Base-by-base conservation (phyloP, 2,329 filamentous ascomycete species). In the Chaetomiaceae sp. region DNA sequence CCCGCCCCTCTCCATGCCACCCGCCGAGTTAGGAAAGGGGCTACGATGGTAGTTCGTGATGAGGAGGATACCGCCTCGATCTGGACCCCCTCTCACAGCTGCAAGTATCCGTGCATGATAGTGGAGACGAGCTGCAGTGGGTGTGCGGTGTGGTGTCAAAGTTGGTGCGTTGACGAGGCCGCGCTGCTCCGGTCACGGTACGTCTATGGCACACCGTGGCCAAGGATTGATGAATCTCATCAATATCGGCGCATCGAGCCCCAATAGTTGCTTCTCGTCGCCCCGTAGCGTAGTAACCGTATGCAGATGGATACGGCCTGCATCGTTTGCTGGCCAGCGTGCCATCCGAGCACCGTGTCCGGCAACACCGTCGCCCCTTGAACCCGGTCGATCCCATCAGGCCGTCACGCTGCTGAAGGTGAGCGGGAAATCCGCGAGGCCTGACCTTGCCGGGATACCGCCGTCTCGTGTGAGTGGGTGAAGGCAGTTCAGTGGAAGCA, bases 381-480 rank as follows among this genome's bases (percentile, higher is more conserved):
- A 19, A 39, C 24, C 24, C 12, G 15, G 37, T 19, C 35, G 20
- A 14, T 8, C 19, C 22, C 22, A 9, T n/a, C 10, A n/a, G 9
- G 19, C 35, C 19, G 19, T 17, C 11, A 18, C 27, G 10, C 7
- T 29, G 18, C 10, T 30, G 14, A 17, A 19, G 22, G 22, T 20
- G 38, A 45, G 42, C 42, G 6, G 35, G 35, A 36, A 39, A 15
- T 18, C 22, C 18, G 15, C 20, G 22, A 35, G 15, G 38, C 34
- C n/a, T 20, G 20, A 42, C 6, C 6, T 27, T 22, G 26, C 46
- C 24, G 36, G 36, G 46, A 44, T 48, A 48, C 37, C 46, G 46
- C 37, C n/a, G 46, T 34, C 27, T 44, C n/a, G 22, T n/a, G 17
- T 11, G 6, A 34, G 10, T n/a, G n/a, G 15, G 39, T 15, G 22